Conservation (phyloP, 129 eudicot species). For the Centrapalus pauciflorus region DNA sequence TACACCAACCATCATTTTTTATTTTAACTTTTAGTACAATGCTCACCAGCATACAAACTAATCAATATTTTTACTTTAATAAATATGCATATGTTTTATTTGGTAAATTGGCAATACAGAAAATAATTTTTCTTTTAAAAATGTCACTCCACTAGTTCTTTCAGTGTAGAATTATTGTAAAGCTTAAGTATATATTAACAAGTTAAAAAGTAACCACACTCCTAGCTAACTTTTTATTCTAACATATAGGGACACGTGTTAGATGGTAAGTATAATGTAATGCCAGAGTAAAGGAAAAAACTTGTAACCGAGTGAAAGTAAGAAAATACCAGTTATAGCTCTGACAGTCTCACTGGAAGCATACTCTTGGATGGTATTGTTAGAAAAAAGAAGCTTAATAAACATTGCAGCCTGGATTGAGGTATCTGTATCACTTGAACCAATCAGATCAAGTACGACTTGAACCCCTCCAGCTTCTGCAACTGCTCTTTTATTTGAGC, state of each 20-base stretch:
- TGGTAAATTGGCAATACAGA: neutral
- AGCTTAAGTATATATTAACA: neutral
- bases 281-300: neutral
- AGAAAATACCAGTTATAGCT: slow-evolving; percentile 83
- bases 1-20: neutral
- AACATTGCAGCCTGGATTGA: slow-evolving; percentile 98
- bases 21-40: neutral
- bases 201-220: neutral
- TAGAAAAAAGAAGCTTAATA: slow-evolving; percentile 83
- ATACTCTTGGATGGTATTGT: slow-evolving; percentile 92
- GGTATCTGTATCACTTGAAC: slow-evolving; percentile 94
- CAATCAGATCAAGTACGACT: slow-evolving; percentile 85
- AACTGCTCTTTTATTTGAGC: slow-evolving; percentile 94
- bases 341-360: slow-evolving; percentile 99
- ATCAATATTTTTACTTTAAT: neutral
- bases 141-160: neutral
- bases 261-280: neutral
- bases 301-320: neutral
- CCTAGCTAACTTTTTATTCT: neutral
- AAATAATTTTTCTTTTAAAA: neutral
- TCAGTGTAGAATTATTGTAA: neutral
- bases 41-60: neutral
- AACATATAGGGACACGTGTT: neutral
- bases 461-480: slow-evolving; percentile 99
- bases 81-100: neutral